A percentile compares a stretch with the other conserved stretches of the same genome.
These are phyloP conservation scores for Linnemannia schmuckeri DNA, from an alignment of 192 early-diverging fungal species.

Conservation along the genomic window DNA sequence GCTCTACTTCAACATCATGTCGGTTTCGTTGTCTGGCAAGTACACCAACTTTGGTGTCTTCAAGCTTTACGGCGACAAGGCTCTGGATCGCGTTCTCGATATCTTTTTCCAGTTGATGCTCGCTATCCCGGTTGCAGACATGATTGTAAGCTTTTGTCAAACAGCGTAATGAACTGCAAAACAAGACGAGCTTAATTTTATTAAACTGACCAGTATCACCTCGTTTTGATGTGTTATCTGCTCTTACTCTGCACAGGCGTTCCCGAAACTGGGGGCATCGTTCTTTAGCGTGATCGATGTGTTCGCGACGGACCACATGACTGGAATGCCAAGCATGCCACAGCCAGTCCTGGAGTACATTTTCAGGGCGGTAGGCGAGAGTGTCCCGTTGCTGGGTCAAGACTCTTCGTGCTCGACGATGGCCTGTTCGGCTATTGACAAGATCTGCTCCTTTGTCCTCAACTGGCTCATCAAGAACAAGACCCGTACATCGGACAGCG, in stretches of 20 bases:
- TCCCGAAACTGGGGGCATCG: constrained; percentile 68
- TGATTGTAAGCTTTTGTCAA: constrained; percentile 66
- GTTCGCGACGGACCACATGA: constrained; percentile 75
- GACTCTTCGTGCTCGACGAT: constrained; percentile 60
- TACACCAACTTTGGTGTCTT: constrained; percentile 95
- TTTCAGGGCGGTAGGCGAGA: constrained; percentile 78
- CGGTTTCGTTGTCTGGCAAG: constrained; percentile 78
- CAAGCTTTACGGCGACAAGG: constrained; percentile 85
- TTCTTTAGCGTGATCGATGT: constrained; percentile 78
- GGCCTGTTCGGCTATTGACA: constrained; percentile 80
- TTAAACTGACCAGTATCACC: not conserved
- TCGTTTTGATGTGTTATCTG: not conserved
- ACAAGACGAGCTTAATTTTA: not conserved
- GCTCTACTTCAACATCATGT: constrained; percentile 82
- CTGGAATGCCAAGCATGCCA: constrained; percentile 69
- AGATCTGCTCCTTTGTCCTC: constrained; percentile 78
- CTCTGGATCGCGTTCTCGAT: constrained; percentile 76
- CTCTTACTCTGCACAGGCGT: constrained; percentile 56
- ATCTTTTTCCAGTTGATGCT: constrained; percentile 79
- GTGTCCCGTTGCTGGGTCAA: constrained; percentile 58
- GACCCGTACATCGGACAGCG: constrained; percentile 17
- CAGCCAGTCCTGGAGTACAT: constrained; percentile 74
- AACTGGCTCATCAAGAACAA: constrained; percentile 54
- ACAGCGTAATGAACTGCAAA: not conserved
- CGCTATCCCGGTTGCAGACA: constrained; percentile 78